Evolutionary conservation across 2,329 filamentous ascomycete species (phyloP), one percentile per base, ranked within the genome.

Genomic region (Aspergillus proliferans): DNA sequence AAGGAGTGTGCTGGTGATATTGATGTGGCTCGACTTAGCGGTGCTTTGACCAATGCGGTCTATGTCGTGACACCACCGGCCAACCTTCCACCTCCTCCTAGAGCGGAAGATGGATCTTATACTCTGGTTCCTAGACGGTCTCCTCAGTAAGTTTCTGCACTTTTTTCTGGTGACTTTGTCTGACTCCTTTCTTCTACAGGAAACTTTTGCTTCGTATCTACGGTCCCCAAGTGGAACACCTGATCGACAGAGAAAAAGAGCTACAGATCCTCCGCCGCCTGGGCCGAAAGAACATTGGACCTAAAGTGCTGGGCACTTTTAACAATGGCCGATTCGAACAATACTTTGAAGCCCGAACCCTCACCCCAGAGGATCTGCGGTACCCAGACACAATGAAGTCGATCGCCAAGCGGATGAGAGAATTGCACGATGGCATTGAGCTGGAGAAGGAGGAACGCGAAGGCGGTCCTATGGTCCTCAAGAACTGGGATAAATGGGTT

Each of bases 361-460:
- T 98, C 39, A 92, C 85, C 0, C 78, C 86, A 0, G 76, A 80
- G 22, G 87, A 95, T 56, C 71, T 98, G 42, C 85, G 88, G 34
- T 82, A 88, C 28, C 81, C 88, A 0, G 87, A 89, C 45, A 96
- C 88, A 0, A 94, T 87, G 30, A 87, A 82, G 62, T 88, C 95
- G 64, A 98, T 98, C 63, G 92, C 93, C 10, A 97, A 97, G 76
- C 87, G 93, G 45, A 95, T 98, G 89, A 81, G 91, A 54, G 93
- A 98, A 69, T 78, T 98, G 33, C 93, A 98, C 61, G 88, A 95
- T 46, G 93, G 93, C 0, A 86, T 98, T 53, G 90, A 96, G 24
- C 75, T 98, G 18, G 78, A 95, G 0, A 80, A 85, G 1, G 77
- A 84, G 33, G 93, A 98, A 69, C 80, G 84, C 45, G 80, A 87